Evolutionary conservation across 2,329 filamentous ascomycete genomes (phyloP), one percentile per base, ranked within the genome.

Genomic region (Aureobasidium mangrovei): DNA sequence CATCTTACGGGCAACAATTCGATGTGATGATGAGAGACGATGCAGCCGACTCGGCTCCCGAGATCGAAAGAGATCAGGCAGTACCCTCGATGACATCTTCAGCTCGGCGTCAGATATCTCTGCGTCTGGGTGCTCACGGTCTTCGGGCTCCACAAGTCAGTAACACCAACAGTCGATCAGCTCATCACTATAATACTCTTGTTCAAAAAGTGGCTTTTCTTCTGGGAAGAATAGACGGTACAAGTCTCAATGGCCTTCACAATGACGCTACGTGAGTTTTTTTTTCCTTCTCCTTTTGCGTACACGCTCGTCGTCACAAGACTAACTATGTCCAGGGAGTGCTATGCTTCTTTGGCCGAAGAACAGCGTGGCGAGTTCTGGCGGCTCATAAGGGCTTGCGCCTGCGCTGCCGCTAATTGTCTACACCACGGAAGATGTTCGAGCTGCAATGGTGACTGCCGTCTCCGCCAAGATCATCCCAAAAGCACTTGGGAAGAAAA

Each of bases 321-420:
- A 18, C 49, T 53, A 28, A 54, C 28, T 38, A 9, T 6, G 35
- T 38, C 10, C 54, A 4, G 58, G 67, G n/a, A 58, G 53, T 8
- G 65, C 62, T 26, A 63, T 56, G 12, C 51, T 54, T 2, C 61
- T 60, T 41, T 59, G 42, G 28, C 48, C 10, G 48, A 57, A 41
- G 28, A 27, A 0, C 53, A 57, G 12, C 53, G 49, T 38, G 53
- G 35, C 28, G 38, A 28, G 18, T 38, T 57, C 7, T 59, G 53
- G 55, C n/a, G 10, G 10, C 40, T 47, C 7, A 7, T 57, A 7
- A 35, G 33, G 4, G 31, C 41, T n/a, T 57, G 44, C 27, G 43
- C 56, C 41, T 57, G 56, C 35, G 44, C 46, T 28, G 44, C 56
- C 2, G 41, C 51, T 12, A 46, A 42, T 10, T 33, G 36, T 5